Conservation (phyloP, 331 rosid genomes). For the Erythrophleum ivorense region DNA sequence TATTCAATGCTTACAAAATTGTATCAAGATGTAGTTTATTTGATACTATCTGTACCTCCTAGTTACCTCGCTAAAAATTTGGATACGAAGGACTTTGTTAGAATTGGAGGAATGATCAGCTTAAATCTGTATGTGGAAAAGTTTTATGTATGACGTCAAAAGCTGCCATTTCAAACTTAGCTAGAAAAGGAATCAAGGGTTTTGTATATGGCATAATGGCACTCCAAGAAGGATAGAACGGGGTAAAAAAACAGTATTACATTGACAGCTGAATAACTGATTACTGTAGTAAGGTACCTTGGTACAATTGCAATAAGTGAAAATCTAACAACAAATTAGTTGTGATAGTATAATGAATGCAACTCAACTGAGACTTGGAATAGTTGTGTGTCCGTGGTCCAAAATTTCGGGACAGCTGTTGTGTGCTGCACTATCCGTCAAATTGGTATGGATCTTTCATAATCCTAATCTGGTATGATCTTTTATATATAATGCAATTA, state of each 20-base stretch:
- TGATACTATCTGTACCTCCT: background rate
- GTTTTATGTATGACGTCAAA: background rate
- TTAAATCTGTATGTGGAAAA: background rate
- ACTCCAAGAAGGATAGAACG: background rate
- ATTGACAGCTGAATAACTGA: background rate
- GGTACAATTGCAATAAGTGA: background rate
- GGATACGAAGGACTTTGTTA: background rate
- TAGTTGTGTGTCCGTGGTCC: slow-evolving; percentile 22
- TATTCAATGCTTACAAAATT: slow-evolving; percentile 51
- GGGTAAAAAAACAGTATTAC: background rate
- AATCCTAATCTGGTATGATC: too few relatives aligned
- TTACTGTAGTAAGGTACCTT: background rate
- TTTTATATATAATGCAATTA: too few relatives aligned
- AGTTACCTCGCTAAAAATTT: background rate
- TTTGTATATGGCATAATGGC: background rate
- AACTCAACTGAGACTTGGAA: background rate
- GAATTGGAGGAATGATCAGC: background rate
- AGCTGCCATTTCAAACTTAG: background rate
- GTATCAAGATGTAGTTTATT: slow-evolving; percentile 31
- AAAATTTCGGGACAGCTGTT: background rate
- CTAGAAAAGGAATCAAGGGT: background rate
- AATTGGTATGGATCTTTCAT: background rate
- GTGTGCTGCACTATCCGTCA: background rate
- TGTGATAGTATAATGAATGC: background rate
- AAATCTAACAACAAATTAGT: background rate